Conservation (phyloP, 768 basidiomycete species). For the Tubosaeta sp. region DNA sequence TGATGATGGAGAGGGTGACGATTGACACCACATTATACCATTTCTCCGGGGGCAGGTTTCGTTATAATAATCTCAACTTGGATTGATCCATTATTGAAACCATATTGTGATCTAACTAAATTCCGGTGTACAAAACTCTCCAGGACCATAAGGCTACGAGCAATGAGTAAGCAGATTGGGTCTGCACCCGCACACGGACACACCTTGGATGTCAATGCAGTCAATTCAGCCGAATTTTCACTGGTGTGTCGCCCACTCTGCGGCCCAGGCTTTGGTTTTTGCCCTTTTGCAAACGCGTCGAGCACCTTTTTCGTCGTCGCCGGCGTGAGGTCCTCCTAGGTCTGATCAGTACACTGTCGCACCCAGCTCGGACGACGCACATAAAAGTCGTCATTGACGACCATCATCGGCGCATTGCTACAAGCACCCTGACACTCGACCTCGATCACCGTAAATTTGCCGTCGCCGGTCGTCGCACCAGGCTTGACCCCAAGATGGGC, state of each 20-base stretch:
- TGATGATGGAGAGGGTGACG: conserved; percentile 81
- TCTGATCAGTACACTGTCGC: conserved; percentile 7
- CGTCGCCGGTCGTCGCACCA: conserved; percentile 91
- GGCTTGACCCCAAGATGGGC: conserved; percentile 78
- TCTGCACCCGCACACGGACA: conserved; percentile 7
- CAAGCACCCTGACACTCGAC: conserved; percentile 99
- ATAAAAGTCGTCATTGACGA: conserved; percentile 94
- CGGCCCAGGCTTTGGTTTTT: conserved; percentile 91
- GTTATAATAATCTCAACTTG: not conserved
- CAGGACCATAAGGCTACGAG: conserved; percentile 85
- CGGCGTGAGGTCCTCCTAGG: conserved; percentile 80
- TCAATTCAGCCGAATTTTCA: conserved; percentile 91
- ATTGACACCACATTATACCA: conserved; percentile 38
- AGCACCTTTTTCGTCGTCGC: conserved; percentile 75
- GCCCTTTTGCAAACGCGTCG: conserved; percentile 72
- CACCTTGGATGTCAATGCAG: conserved; percentile 73
- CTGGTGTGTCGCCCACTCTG: conserved; percentile 83
- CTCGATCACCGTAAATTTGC: conserved; percentile 96
- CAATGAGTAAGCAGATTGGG: conserved; percentile 9
- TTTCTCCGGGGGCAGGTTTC: not conserved
- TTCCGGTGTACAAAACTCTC: conserved; percentile 82
- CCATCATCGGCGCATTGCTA: conserved; percentile 97
- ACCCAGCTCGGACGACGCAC: conserved; percentile 40
- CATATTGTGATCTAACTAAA: conserved; percentile 54
- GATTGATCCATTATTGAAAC: not conserved